Base-by-base conservation (phyloP, 768 basidiomycete species). In the Mycena metata region DNA sequence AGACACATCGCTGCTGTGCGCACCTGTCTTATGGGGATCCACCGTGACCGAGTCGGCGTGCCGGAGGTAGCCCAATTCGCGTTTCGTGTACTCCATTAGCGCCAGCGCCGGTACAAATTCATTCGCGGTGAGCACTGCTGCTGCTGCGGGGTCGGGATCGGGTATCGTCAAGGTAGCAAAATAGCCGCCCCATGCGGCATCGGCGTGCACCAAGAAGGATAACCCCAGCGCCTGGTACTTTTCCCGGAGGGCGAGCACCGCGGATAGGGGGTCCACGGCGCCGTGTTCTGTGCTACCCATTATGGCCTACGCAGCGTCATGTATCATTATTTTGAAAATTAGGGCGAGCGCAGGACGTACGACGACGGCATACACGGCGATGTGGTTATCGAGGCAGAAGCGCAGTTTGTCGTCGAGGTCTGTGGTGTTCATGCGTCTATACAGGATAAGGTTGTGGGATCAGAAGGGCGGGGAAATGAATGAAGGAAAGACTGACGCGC, bases 111-210 rank as follows among this genome's bases (percentile, higher is more conserved):
- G 39, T 9, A 39, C 11, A 9, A 39, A 39, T 39, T 39, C 11
- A 39, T 30, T 30, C 30, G 30, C 30, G 30, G 30, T 30, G 30
- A 6, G 30, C 30, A 30, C 30, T 30, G 30, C 30, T 6, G 30
- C 3, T 30, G 30, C 30, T 30, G 30, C 30, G 30, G 60, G 54
- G 17, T 41, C 47, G n/a, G 72, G 69, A 17, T 41, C 47, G n/a
- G 72, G 69, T 13, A 70, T 73, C 21, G 80, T 67, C 71, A 79
- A 78, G 4, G 77, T 76, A 5, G 78, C 73, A 63, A 85, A 86
- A 71, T 85, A 86, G 6, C 80, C 82, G 6, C 85, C 84, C 85
- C 84, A 85, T 1, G 84, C 84, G 7, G 80, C 84, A 63, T 86
- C 84, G 19, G 78, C 81, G 58, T 85, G 84, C 6, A 85, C 66